phyloP scores from a whole-genome alignment of 2,329 filamentous ascomycete species.

The Aspergillus ochraceus region DNA sequence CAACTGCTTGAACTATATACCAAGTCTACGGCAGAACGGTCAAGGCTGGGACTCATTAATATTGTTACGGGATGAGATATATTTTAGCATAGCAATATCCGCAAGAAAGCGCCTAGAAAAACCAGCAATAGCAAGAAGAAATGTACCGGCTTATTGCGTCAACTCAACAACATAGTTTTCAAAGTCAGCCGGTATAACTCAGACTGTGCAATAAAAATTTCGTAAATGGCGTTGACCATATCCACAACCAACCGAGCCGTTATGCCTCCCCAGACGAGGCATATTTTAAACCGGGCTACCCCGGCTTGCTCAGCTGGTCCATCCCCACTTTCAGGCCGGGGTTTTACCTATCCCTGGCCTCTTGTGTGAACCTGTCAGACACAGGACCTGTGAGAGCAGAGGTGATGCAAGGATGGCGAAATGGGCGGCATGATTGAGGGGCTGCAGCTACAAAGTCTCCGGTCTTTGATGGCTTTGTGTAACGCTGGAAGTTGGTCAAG shows the following conservation, averaged over 20 bases:
- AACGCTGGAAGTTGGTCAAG: background rate
- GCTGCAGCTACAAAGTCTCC: background rate
- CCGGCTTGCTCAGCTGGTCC: background rate
- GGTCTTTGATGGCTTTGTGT: background rate
- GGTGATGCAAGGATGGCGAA: background rate
- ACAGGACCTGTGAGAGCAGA: background rate
- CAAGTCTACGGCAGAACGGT: rapidly evolving
- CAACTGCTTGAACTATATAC: too few species aligned
- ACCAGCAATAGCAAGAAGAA: too few species aligned
- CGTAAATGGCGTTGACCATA: too few species aligned
- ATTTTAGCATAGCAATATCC: too few species aligned
- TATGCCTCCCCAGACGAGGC: background rate
- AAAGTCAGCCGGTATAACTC: too few species aligned
- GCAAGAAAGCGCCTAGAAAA: too few species aligned
- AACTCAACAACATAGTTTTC: too few species aligned
- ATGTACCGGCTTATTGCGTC: too few species aligned
- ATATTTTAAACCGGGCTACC: background rate
- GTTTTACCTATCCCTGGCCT: background rate
- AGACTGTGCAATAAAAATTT: too few species aligned
- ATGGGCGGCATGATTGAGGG: background rate
- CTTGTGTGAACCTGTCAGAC: background rate
- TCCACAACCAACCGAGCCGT: background rate
- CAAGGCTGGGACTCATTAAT: too few species aligned
- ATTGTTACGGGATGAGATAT: too few species aligned
- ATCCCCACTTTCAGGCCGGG: background rate